Evolutionary conservation across 768 basidiomycete species (phyloP).

Genomic region (Auriscalpium vulgare): DNA sequence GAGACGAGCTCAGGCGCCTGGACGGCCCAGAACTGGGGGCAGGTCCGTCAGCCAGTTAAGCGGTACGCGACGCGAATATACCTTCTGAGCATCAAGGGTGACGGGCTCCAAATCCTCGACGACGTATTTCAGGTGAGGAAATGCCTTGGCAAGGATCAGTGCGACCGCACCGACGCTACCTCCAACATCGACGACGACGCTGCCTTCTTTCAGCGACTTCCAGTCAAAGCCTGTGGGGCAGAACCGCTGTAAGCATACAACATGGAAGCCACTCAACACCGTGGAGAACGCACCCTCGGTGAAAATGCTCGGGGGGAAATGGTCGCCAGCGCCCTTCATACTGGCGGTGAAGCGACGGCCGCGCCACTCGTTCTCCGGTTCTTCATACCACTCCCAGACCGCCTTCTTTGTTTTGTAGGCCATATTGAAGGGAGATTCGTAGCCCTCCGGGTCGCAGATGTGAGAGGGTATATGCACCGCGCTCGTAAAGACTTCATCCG

Average conservation of each 20-base stretch:
- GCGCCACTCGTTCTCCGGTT: conserved; percentile 1
- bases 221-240: conserved; percentile 27
- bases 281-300: neutral
- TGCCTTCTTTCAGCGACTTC: conserved; percentile 20
- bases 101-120: conserved; percentile 24
- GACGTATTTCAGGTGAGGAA: conserved; percentile 28
- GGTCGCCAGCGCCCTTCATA: neutral
- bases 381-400: conserved; percentile 2
- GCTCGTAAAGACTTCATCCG: conserved; percentile 3
- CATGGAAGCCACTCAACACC: neutral
- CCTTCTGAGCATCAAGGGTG: neutral
- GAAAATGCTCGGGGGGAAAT: neutral
- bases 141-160: conserved; percentile 25
- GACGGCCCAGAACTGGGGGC: conserved; percentile 2
- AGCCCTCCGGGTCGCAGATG: neutral
- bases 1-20: neutral
- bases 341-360: neutral
- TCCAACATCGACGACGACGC: conserved; percentile 33
- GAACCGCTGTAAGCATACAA: neutral
- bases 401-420: neutral
- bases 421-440: neutral
- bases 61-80: neutral
- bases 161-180: conserved; percentile 32
- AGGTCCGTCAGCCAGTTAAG: neutral
- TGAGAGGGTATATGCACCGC: neutral